A percentile compares a stretch with the other conserved stretches of the same genome.
These are phyloP conservation scores for Candida anglica DNA, from an alignment of 805 yeast species.

Conservation along the genomic window DNA sequence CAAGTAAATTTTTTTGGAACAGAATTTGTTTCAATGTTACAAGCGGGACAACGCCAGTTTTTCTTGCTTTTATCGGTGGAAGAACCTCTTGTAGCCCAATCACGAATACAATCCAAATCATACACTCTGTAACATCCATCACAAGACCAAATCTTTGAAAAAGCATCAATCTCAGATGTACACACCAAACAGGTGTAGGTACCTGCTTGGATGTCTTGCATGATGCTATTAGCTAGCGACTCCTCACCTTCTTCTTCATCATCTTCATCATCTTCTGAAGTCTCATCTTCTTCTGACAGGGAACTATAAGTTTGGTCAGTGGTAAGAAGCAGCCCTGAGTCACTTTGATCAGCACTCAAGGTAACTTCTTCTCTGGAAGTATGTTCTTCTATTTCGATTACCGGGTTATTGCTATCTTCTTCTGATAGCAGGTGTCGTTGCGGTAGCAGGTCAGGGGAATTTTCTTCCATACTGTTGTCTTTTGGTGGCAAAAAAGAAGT, in stretches of 20 bases:
- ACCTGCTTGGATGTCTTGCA: slow-evolving; percentile 61
- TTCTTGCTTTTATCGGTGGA: slow-evolving; percentile 52
- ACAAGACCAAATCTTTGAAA: slow-evolving; percentile 77
- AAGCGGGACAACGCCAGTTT: slow-evolving; percentile 85
- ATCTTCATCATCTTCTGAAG: slow-evolving; percentile 7
- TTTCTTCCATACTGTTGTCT: slow-evolving; percentile 4
- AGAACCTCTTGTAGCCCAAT: slow-evolving; percentile 81
- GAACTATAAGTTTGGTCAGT: too few relatives aligned
- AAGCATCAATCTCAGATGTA: slow-evolving; percentile 70
- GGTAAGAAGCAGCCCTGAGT: slow-evolving; percentile 3
- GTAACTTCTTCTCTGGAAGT: slow-evolving; percentile 1
- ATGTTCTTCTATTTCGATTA: too few relatives aligned
- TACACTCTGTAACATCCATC: slow-evolving; percentile 73
- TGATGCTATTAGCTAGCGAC: slow-evolving; percentile 38
- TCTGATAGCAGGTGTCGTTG: neutral
- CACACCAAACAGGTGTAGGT: slow-evolving; percentile 83
- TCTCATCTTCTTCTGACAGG: neutral
- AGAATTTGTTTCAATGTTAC: slow-evolving; percentile 50
- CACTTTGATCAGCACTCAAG: slow-evolving; percentile 2
- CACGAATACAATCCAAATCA: slow-evolving; percentile 77
- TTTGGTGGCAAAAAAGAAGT: too few relatives aligned
- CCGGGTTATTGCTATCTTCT: too few relatives aligned
- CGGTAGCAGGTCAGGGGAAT: neutral
- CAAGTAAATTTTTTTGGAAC: slow-evolving; percentile 63
- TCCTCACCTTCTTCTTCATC: slow-evolving; percentile 23